Percentiles rank a stretch among this genome's conserved stretches.
phyloP scores from a whole-genome alignment of 495 filamentous ascomycete species.

The Penicillium verhagenii region DNA sequence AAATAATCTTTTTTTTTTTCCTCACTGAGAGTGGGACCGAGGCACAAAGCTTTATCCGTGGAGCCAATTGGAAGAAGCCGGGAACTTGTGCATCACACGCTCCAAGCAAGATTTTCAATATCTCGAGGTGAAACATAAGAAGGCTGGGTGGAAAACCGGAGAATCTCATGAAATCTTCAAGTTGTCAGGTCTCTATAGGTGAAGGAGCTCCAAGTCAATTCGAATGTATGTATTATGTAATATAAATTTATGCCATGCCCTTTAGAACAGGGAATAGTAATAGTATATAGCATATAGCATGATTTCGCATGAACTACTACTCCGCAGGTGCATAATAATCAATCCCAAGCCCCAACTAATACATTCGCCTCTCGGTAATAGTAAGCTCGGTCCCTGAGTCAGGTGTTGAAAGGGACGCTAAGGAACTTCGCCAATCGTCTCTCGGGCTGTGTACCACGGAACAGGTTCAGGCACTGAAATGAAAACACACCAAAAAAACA shows the following conservation, averaged over 20 bases:
- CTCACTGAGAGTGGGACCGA: background rate
- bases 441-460: slow-evolving; percentile 14
- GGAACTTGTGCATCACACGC: background rate
- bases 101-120: background rate
- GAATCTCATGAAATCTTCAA: background rate
- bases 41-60: background rate
- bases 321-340: too few relatives aligned
- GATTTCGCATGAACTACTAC: too few relatives aligned
- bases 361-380: background rate
- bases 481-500: background rate
- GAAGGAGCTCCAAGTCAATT: too few relatives aligned
- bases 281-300: too few relatives aligned
- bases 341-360: too few relatives aligned
- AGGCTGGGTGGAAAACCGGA: too few relatives aligned
- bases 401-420: background rate
- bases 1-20: background rate
- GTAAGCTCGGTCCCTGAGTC: background rate
- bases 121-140: background rate
- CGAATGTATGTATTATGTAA: too few relatives aligned
- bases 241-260: too few relatives aligned
- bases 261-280: too few relatives aligned
- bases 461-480: background rate
- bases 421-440: slow-evolving; percentile 20
- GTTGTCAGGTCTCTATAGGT: too few relatives aligned
- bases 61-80: slow-evolving; percentile 9